These are phyloP conservation scores for Vitis hybrid DNA, from an alignment of 177 flowering plant genomes.

Conservation along the genomic window DNA sequence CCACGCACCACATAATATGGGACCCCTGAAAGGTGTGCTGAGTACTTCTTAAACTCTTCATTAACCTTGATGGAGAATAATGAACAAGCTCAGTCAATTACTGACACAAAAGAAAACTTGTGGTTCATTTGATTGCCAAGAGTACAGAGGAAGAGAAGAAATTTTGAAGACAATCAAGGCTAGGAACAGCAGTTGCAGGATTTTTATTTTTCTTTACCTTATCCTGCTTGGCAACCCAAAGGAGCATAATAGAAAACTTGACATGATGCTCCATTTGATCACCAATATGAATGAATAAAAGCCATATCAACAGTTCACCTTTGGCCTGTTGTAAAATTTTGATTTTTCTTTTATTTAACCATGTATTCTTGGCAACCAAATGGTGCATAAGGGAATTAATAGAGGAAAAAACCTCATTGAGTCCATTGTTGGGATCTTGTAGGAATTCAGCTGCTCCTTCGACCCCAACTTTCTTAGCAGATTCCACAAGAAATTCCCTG, in stretches of 20 bases:
- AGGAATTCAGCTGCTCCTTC: conserved; percentile 89
- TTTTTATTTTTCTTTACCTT: neutral
- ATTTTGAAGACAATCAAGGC: neutral
- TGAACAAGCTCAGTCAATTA: conserved; percentile 13
- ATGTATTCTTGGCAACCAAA: neutral
- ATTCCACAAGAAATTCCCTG: conserved; percentile 79
- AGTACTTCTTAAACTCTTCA: conserved; percentile 65
- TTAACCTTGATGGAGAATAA: conserved; percentile 45
- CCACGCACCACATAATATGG: conserved; percentile 73
- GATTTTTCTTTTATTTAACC: neutral
- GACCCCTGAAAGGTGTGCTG: conserved; percentile 61
- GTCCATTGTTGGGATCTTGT: conserved; percentile 64
- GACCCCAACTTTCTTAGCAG: conserved; percentile 73
- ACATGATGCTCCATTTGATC: neutral
- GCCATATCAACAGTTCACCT: conserved; percentile 1
- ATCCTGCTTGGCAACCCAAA: neutral
- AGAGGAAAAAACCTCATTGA: conserved; percentile 51
- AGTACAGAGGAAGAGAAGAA: neutral
- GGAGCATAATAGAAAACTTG: neutral
- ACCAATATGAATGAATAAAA: neutral
- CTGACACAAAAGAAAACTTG: neutral
- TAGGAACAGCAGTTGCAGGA: neutral
- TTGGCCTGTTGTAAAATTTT: neutral
- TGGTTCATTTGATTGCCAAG: too few species aligned
- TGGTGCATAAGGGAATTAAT: neutral